These are phyloP conservation scores for Ochromonas danica DNA, from an alignment of 108 stramenopile genomes.

Conservation along the genomic window DNA sequence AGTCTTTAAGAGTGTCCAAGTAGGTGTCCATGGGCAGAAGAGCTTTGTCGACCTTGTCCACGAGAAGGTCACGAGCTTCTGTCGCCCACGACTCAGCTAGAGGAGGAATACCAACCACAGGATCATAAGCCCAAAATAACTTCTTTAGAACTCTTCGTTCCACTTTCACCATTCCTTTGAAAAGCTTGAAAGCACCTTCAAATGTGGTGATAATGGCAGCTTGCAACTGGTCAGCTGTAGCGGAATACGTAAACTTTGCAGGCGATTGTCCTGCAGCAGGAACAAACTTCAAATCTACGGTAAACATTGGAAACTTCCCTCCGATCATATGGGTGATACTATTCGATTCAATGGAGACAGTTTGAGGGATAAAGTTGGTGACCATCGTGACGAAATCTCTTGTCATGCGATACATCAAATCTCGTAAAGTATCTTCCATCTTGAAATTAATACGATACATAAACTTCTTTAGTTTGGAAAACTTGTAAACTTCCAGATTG, in stretches of 20 bases:
- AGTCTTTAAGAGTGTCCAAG: conserved; percentile 41
- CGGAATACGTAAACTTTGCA: conserved; percentile 24
- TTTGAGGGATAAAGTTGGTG: neutral
- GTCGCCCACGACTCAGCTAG: conserved; percentile 40
- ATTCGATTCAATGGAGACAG: neutral
- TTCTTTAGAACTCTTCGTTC: conserved; percentile 51
- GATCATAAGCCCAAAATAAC: conserved; percentile 55
- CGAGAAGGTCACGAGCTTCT: neutral
- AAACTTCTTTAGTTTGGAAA: conserved; percentile 51
- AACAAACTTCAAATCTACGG: conserved; percentile 31
- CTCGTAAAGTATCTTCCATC: conserved; percentile 51
- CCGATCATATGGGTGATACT: neutral
- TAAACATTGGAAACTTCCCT: conserved; percentile 26
- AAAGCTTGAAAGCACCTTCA: neutral
- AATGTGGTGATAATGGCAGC: neutral
- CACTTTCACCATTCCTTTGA: conserved; percentile 36
- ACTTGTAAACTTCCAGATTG: conserved; percentile 52
- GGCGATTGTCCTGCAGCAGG: neutral
- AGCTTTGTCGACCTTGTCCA: conserved; percentile 29
- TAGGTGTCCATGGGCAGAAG: conserved; percentile 40
- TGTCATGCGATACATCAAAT: conserved; percentile 43
- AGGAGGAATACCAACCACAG: conserved; percentile 46
- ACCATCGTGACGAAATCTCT: conserved; percentile 41
- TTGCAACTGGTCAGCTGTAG: neutral
- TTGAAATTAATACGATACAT: conserved; percentile 50